Evolutionary conservation across 257 asterid genomes (phyloP), one percentile per base, ranked within the genome.

Genomic region (Verbascum thapsus): DNA sequence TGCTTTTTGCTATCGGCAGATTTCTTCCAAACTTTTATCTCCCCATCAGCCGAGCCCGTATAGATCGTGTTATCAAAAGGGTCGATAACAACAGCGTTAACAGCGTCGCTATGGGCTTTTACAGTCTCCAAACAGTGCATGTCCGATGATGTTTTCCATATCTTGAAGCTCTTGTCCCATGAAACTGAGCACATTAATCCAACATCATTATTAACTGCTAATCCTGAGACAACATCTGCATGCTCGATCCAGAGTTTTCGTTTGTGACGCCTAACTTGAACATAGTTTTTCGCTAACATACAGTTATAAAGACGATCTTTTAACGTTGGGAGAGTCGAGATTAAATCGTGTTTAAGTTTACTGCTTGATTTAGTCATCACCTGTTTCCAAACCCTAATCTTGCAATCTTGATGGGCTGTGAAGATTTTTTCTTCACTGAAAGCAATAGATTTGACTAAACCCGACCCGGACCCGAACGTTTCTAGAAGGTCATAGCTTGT

Each of bases 321-420:
- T 7, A 82, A 23, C 17, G 85, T 85, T 2, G 92, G 92, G 6
- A 85, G 78, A 1, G 85, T 80, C 4, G 85, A 71, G 40, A 85
- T 53, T 10, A 73, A 42, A 7, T 22, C 64, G 68, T 80, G 84
- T 16, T 66, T 69, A 3, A 9, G 51, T 16, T 62, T 67, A 6
- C 35, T 8, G 17, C 69, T 57, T 4, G 66, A 20, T 6, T 41
- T 15, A 2, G 6, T 39, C 5, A 2, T 11, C 8, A 62, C 61
- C 30, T 7, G 48, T 23, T 66, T 13, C 85, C 78, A 80, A 12
- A 78, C 82, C 75, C 76, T 70, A 53, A 82, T 80, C 76, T 72
- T 80, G 78, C 81, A 77, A 38, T 85, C 92, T 22, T 80, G 88
- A 61, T 85, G 92, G 43, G 86, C 86, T 0, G 87, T 85, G 81